These are phyloP conservation scores for Saitozyma podzolica DNA, from an alignment of 768 basidiomycete species.

Conservation along the genomic window DNA sequence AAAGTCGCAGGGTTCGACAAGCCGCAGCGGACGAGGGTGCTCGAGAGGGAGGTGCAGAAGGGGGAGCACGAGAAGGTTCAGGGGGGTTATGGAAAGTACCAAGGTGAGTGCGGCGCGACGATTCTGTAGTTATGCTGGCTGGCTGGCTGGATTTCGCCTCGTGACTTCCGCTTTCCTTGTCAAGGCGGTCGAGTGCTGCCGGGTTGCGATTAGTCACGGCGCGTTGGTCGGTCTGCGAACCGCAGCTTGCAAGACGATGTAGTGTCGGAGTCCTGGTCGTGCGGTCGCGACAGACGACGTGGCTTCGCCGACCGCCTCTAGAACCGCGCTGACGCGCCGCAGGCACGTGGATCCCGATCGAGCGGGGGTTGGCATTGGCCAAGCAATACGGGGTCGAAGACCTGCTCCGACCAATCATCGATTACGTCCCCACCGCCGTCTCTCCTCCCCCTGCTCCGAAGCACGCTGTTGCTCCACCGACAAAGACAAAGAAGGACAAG, in stretches of 20 bases:
- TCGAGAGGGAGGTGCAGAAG: constrained; percentile 97
- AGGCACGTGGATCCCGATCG: constrained; percentile 99
- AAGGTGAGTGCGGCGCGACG: constrained; percentile 66
- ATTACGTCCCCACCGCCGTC: constrained; percentile 80
- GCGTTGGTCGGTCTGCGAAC: too few species aligned
- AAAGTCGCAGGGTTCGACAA: constrained; percentile 99
- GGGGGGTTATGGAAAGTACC: constrained; percentile 98
- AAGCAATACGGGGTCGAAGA: constrained; percentile 90
- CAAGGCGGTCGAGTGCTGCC: too few species aligned
- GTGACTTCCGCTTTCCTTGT: too few species aligned
- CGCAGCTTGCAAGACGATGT: too few species aligned
- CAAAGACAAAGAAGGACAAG: constrained; percentile 50
- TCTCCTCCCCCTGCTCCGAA: constrained; percentile 91
- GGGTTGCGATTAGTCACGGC: too few species aligned
- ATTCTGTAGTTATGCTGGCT: not conserved
- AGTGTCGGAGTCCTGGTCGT: too few species aligned
- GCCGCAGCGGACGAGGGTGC: constrained; percentile 92
- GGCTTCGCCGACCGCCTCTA: not conserved
- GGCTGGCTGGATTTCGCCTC: not conserved
- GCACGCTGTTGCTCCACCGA: constrained; percentile 76
- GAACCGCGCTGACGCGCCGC: constrained; percentile 8
- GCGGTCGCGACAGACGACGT: too few species aligned
- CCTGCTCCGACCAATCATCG: constrained; percentile 85
- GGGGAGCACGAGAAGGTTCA: constrained; percentile 99
- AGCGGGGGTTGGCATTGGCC: constrained; percentile 78